phyloP scores from a whole-genome alignment of 345 rosid genomes.

The Eucalyptus curtisii region DNA sequence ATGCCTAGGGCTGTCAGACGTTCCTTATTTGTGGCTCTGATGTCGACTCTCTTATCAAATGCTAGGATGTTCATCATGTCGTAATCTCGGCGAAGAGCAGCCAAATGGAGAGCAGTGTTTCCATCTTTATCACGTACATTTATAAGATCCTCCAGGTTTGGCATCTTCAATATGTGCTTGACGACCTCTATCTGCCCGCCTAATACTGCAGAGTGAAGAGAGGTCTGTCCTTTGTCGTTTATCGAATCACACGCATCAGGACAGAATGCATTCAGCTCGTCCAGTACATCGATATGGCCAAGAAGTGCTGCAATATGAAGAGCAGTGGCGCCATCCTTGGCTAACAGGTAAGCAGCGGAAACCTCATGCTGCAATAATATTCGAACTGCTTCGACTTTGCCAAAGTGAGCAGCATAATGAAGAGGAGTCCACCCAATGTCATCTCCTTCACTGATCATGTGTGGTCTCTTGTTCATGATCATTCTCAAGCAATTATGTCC shows the following conservation, averaged over 20 bases:
- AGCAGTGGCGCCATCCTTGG: slow-evolving; percentile 5
- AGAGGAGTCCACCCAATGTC: slow-evolving; percentile 9
- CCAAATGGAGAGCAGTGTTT: slow-evolving; percentile 23
- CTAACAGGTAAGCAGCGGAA: background rate
- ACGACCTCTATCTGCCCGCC: background rate
- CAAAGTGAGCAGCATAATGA: slow-evolving; percentile 7
- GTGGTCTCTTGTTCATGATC: background rate
- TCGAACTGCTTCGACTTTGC: background rate
- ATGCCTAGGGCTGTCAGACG: slow-evolving; percentile 1
- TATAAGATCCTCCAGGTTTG: background rate
- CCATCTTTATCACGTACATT: slow-evolving; percentile 10
- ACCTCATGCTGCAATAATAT: background rate
- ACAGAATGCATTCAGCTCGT: background rate
- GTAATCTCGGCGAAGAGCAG: background rate
- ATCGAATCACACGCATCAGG: background rate
- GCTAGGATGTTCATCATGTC: background rate
- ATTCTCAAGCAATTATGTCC: background rate
- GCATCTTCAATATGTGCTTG: background rate
- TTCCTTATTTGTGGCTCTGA: background rate
- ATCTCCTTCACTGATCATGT: slow-evolving; percentile 1
- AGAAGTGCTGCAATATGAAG: slow-evolving; percentile 6
- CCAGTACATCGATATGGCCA: background rate
- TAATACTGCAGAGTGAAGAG: slow-evolving; percentile 14
- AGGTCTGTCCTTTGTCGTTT: background rate
- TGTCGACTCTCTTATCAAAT: background rate